These are phyloP conservation scores for Carex scoparia DNA, from an alignment of 176 grass and related monocot species.

Conservation along the genomic window DNA sequence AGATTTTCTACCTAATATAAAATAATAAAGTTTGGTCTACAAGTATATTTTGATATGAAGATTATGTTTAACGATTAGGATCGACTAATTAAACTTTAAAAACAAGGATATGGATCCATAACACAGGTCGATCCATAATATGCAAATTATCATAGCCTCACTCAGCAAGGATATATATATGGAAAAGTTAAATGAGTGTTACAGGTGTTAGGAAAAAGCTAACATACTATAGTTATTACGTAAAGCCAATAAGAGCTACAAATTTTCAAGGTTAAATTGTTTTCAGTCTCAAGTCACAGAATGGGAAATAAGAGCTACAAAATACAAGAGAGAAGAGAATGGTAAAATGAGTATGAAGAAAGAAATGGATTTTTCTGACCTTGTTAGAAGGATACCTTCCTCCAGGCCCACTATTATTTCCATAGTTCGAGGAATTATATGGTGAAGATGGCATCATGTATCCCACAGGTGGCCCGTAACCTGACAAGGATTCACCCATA, in stretches of 20 bases:
- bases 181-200: constrained; percentile 7
- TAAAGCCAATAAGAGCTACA: neutral
- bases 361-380: constrained; percentile 34
- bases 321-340: neutral
- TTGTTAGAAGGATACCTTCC: constrained; percentile 84
- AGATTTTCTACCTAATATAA: too few relatives aligned
- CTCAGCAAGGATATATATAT: neutral
- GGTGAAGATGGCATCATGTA: constrained; percentile 75
- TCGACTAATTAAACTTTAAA: too few relatives aligned
- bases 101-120: too few relatives aligned
- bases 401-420: constrained; percentile 74
- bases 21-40: too few relatives aligned
- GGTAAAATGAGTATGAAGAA: constrained; percentile 14
- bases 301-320: neutral
- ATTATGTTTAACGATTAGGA: too few relatives aligned
- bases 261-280: neutral
- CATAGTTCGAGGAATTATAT: constrained; percentile 58
- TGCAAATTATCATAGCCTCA: too few relatives aligned
- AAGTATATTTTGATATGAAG: too few relatives aligned
- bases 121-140: too few relatives aligned
- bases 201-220: neutral
- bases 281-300: neutral
- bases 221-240: neutral
- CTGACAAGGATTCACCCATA: constrained; percentile 25
- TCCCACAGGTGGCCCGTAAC: constrained; percentile 65